These are phyloP conservation scores for Sclerotinia minor DNA, from an alignment of 2,329 filamentous ascomycete species.

Conservation along the genomic window DNA sequence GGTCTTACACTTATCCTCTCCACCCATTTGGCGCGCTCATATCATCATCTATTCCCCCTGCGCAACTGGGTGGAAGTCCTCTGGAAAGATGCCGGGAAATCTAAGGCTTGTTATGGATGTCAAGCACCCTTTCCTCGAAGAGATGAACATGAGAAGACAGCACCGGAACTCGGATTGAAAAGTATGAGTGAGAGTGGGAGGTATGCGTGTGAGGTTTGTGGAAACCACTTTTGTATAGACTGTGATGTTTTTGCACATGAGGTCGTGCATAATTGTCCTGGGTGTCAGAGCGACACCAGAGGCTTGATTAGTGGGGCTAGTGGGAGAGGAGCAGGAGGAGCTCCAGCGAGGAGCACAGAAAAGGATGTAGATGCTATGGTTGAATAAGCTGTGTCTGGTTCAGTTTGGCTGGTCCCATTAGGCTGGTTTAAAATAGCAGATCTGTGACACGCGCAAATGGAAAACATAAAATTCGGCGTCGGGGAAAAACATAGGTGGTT, in stretches of 20 bases:
- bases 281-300: conserved; percentile 55
- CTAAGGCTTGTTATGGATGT: conserved; percentile 73
- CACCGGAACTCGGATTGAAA: conserved; percentile 44
- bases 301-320: conserved; percentile 4
- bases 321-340: not conserved
- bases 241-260: conserved; percentile 96
- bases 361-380: conserved; percentile 18
- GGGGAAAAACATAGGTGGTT: not conserved
- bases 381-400: conserved; percentile 1
- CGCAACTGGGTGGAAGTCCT: conserved; percentile 88
- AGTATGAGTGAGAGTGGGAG: conserved; percentile 81
- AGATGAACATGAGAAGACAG: conserved; percentile 39
- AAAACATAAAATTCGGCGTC: not conserved
- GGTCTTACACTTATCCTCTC: conserved; percentile 90
- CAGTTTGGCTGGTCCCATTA: not conserved
- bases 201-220: conserved; percentile 86
- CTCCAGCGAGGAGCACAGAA: not conserved
- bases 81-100: conserved; percentile 67
- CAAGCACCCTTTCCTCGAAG: conserved; percentile 47
- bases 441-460: not conserved
- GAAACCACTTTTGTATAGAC: conserved; percentile 94
- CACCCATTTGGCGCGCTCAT: conserved; percentile 88
- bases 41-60: conserved; percentile 88
- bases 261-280: conserved; percentile 92
- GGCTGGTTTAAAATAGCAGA: not conserved